phyloP scores from a whole-genome alignment of 345 rosid genomes.

The Capsella bursapastoris region DNA sequence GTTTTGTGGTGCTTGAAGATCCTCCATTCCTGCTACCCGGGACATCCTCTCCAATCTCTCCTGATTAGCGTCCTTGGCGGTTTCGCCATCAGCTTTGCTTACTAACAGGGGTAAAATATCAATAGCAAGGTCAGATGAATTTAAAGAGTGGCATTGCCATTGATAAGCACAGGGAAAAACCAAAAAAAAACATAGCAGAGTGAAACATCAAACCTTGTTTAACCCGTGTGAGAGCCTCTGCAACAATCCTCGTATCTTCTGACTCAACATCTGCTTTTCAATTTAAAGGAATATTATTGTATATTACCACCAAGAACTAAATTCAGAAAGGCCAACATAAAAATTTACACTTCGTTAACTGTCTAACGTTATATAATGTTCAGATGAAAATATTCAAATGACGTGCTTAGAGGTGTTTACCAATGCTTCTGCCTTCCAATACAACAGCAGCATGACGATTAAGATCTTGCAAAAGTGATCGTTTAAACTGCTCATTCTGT shows the following conservation, averaged over 20 bases:
- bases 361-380: not conserved
- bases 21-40: conserved; percentile 76
- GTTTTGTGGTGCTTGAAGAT: conserved; percentile 69
- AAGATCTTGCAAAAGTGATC: conserved; percentile 81
- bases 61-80: conserved; percentile 50
- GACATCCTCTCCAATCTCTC: conserved; percentile 58
- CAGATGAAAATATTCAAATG: conserved; percentile 1
- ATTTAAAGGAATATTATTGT: conserved; percentile 34
- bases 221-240: conserved; percentile 82
- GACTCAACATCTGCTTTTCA: conserved; percentile 64
- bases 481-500: conserved; percentile 56
- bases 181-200: conserved; percentile 24
- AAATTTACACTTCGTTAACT: conserved; percentile 21
- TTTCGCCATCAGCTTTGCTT: conserved; percentile 53
- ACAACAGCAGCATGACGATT: conserved; percentile 93
- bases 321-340: conserved; percentile 1
- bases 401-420: conserved; percentile 46
- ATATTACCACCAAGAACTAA: conserved; percentile 8
- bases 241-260: conserved; percentile 78
- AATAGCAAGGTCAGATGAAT: conserved; percentile 19
- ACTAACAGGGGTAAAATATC: conserved; percentile 35
- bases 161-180: not conserved
- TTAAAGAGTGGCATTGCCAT: conserved; percentile 21
- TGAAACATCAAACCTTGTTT: conserved; percentile 63
- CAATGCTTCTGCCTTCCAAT: conserved; percentile 83